Percentiles rank a stretch among this genome's conserved stretches.
Conservation (phyloP, 768 basidiomycete genomes). For the Fistulinella prunicolor region DNA sequence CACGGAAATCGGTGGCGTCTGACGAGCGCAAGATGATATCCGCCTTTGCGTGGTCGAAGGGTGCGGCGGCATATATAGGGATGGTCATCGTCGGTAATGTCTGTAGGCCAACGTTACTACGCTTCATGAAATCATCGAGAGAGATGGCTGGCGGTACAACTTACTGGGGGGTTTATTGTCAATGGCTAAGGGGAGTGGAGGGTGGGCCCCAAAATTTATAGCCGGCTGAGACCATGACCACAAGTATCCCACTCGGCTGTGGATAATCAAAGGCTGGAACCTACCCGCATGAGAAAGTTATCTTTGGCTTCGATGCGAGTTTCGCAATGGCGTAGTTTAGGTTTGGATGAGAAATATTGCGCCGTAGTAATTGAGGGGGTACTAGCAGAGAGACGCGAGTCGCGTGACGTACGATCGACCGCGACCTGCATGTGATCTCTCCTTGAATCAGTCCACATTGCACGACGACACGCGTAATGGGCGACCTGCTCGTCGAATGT, state of each 20-base stretch:
- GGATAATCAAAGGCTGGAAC: no score
- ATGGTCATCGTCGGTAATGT: not conserved
- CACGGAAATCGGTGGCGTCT: conserved; percentile 29
- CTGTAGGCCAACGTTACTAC: not conserved
- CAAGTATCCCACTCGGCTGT: no score
- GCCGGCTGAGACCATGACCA: no score
- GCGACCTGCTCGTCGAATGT: conserved; percentile 27
- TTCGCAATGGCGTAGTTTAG: no score
- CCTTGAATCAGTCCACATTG: no score
- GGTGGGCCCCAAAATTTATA: not conserved
- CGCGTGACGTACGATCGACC: not conserved
- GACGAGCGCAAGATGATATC: conserved; percentile 26
- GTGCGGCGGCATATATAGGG: conserved; percentile 10
- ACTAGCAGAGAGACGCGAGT: not conserved
- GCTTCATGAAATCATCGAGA: not conserved
- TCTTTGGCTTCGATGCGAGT: no score
- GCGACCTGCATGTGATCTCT: no score
- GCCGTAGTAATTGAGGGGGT: no score
- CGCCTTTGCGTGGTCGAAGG: conserved; percentile 22
- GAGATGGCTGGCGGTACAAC: not conserved
- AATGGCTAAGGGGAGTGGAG: not conserved
- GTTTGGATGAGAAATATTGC: no score
- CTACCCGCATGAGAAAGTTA: no score
- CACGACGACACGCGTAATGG: conserved; percentile 9
- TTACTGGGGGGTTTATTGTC: not conserved